Evolutionary conservation across 768 basidiomycete genomes (phyloP), one percentile per base, ranked within the genome.

Genomic region (Ramaria rubella): DNA sequence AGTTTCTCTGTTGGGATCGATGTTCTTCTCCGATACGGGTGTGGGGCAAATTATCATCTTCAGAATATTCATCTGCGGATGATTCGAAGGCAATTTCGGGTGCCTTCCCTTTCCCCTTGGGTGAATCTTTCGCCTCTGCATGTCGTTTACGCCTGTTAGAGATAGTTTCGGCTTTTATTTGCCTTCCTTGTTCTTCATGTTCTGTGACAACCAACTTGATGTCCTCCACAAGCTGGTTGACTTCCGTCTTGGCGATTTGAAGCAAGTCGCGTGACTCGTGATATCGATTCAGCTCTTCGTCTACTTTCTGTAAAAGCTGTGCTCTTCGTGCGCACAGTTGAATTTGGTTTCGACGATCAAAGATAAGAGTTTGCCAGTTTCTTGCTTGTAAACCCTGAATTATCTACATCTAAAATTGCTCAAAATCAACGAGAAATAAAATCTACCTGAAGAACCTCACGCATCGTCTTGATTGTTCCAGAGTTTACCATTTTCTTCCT

Each of bases 391-490:
- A 90, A 5, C 74, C 74, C 79, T 87, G 58, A 23, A 53, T 8
- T 34, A n/a, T 53, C 26, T 43, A 21, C 83, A 40, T 49, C 15
- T 26, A 2, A n/a, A 19, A 19, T 31, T 21, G 27, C 8, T 23
- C 6, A 34, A 24, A n/a, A 15, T 23, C 11, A 40, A 4, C 21
- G 5, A 38, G n/a, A 4, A 14, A 44, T 48, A 33, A 30, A 49
- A 59, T 73, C 4, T 59, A 83, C 86, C 74, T 86, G 79, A 56
- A 89, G 76, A 3, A 94, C 91, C 29, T 91, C 85, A 7, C 75
- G 74, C 73, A 95, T 94, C 9, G 80, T 87, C 73, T 92, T 90
- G 59, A 94, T 68, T 1, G 77, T 75, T 15, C 82, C 81, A 0
- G 77, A 65, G 63, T 81, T 87, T 60, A 70, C 74, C 84, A 49